A percentile compares a stretch with the other conserved stretches of the same genome.
Conservation (phyloP, 2,329 filamentous ascomycete species). For the Epichloe sp. region DNA sequence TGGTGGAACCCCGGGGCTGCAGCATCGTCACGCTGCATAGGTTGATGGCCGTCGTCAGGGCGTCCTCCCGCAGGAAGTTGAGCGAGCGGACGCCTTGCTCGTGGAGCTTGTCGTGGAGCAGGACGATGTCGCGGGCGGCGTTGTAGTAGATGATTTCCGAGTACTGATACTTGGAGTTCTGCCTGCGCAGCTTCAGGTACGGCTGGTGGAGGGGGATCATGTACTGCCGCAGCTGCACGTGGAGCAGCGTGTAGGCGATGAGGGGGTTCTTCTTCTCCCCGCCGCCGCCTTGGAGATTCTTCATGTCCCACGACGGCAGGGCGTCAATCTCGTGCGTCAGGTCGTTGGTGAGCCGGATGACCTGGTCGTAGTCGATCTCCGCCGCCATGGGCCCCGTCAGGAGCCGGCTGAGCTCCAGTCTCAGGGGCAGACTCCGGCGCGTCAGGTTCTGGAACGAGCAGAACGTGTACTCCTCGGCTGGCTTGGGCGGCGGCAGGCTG, state of each 20-base stretch:
- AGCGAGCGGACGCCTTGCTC: constrained; percentile 45
- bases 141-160: constrained; percentile 53
- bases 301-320: constrained; percentile 40
- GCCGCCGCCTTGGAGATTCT: constrained; percentile 21
- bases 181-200: constrained; percentile 44
- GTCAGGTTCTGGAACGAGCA: constrained; percentile 46
- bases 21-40: constrained; percentile 48
- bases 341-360: constrained; percentile 47
- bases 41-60: constrained; percentile 46
- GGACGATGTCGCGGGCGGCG: constrained; percentile 45
- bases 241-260: constrained; percentile 45
- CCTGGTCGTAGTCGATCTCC: constrained; percentile 47
- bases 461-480: constrained; percentile 41
- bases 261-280: constrained; percentile 36
- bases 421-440: constrained; percentile 40
- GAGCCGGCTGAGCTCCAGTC: constrained; percentile 43
- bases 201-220: constrained; percentile 49
- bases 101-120: constrained; percentile 47
- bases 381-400: constrained; percentile 37
- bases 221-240: constrained; percentile 48
- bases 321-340: constrained; percentile 48
- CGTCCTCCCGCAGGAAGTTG: constrained; percentile 48
- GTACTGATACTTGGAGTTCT: constrained; percentile 48
- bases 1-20: constrained; percentile 44
- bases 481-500: constrained; percentile 36